A percentile compares a stretch with the other conserved stretches of the same genome.
These are phyloP conservation scores for Russula abietina DNA, from an alignment of 768 basidiomycete species.

Conservation along the genomic window DNA sequence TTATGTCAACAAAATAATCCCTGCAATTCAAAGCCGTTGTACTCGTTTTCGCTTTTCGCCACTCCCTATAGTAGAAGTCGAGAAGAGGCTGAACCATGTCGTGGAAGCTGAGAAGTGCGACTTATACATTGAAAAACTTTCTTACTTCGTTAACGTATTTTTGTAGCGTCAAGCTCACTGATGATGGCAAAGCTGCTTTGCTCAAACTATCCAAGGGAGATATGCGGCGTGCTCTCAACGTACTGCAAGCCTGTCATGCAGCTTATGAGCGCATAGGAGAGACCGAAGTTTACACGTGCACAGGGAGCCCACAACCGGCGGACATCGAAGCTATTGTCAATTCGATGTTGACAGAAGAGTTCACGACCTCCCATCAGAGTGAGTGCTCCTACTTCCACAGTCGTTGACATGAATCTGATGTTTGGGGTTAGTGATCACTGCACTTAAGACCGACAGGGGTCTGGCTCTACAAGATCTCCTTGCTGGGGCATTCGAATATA, in stretches of 20 bases:
- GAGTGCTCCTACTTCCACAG: slow-evolving; percentile 25
- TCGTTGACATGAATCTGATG: not conserved
- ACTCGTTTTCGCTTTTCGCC: slow-evolving; percentile 97
- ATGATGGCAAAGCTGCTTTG: slow-evolving; percentile 82
- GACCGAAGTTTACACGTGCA: slow-evolving; percentile 92
- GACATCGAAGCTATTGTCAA: slow-evolving; percentile 93
- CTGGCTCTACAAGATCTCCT: slow-evolving; percentile 93
- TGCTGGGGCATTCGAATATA: slow-evolving; percentile 84
- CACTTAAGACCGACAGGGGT: slow-evolving; percentile 86
- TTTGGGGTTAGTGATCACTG: slow-evolving; percentile 63
- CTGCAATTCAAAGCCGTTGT: slow-evolving; percentile 97
- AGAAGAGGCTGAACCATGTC: slow-evolving; percentile 72
- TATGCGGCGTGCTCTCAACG: slow-evolving; percentile 94
- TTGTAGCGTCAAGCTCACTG: slow-evolving; percentile 73
- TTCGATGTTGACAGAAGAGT: slow-evolving; percentile 94
- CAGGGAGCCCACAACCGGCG: slow-evolving; percentile 90
- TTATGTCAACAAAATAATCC: slow-evolving; percentile 98
- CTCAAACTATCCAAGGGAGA: slow-evolving; percentile 95
- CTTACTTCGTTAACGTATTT: slow-evolving; percentile 4
- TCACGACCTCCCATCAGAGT: slow-evolving; percentile 86
- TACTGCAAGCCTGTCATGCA: slow-evolving; percentile 96
- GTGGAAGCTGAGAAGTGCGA: slow-evolving; percentile 78
- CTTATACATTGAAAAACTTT: not conserved
- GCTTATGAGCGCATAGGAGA: slow-evolving; percentile 88
- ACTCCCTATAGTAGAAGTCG: slow-evolving; percentile 76